Conservation (phyloP, 768 basidiomycete genomes). For the Serpula lacrymans region DNA sequence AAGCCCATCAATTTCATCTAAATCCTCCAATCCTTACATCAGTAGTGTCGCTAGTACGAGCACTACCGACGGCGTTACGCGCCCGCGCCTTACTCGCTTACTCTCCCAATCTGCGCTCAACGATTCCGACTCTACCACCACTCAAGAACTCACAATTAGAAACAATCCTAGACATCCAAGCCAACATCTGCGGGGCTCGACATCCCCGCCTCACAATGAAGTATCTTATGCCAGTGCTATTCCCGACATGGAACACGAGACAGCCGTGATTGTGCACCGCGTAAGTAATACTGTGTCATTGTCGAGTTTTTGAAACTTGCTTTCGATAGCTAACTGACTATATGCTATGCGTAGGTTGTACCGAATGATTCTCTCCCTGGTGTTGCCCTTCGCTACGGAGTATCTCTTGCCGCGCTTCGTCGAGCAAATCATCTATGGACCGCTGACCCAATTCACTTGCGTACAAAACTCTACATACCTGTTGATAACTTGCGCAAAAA, state of each 20-base stretch:
- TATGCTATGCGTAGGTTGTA: conserved; percentile 49
- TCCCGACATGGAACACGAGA: neutral
- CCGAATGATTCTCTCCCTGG: conserved; percentile 80
- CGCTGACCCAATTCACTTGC: conserved; percentile 87
- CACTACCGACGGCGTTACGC: conserved; percentile 4
- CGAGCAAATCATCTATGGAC: conserved; percentile 92
- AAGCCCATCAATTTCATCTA: no score
- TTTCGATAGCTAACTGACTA: neutral
- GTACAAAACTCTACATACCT: conserved; percentile 80
- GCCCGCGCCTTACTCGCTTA: conserved; percentile 6
- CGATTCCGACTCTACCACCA: neutral
- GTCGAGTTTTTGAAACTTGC: neutral
- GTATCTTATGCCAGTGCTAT: neutral
- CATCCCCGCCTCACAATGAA: no score
- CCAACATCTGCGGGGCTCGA: no score
- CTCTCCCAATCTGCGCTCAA: conserved; percentile 1
- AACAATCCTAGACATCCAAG: no score
- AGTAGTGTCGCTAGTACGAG: no score
- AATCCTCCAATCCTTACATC: no score
- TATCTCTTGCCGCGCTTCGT: conserved; percentile 78
- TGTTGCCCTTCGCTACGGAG: conserved; percentile 86
- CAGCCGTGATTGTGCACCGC: conserved; percentile 9
- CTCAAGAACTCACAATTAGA: no score
- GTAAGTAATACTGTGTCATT: conserved; percentile 5
- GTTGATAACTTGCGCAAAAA: no score